Evolutionary conservation across 495 filamentous ascomycete species (phyloP).

Genomic region (Aspergillus leporis): DNA sequence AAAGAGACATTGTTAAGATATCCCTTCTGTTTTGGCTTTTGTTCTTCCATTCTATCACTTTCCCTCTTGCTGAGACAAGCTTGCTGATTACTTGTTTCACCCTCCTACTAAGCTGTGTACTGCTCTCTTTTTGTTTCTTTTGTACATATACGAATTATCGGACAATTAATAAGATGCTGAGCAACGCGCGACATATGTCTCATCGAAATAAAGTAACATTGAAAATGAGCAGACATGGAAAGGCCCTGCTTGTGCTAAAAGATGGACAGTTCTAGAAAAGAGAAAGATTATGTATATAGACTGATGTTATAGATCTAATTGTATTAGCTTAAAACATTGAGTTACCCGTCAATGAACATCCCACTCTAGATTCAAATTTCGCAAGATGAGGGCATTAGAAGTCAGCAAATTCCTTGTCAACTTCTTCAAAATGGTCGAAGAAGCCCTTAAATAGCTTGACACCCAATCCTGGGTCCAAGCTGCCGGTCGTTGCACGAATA

Average conservation of each 20-base stretch:
- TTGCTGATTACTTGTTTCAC: background rate
- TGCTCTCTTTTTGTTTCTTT: background rate
- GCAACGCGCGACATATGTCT: background rate
- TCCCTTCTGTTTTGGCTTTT: background rate
- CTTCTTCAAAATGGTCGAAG: constrained; percentile 81
- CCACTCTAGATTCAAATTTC: background rate
- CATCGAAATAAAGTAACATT: background rate
- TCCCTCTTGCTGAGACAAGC: background rate
- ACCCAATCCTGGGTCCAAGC: constrained; percentile 83
- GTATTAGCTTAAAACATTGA: too few relatives aligned
- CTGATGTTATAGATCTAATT: too few relatives aligned
- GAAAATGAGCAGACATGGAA: background rate
- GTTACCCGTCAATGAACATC: too few relatives aligned
- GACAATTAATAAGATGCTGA: background rate
- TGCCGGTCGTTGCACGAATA: constrained; percentile 87
- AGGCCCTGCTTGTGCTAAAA: too few relatives aligned
- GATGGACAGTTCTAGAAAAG: too few relatives aligned
- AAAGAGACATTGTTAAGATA: constrained; percentile 1
- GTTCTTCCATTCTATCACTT: background rate
- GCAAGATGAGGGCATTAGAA: constrained; percentile 24
- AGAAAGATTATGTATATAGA: too few relatives aligned
- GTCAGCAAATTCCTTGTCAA: constrained; percentile 78
- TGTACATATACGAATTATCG: background rate
- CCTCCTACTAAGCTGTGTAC: background rate
- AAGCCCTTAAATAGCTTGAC: constrained; percentile 88